phyloP scores from a whole-genome alignment of 2,329 filamentous ascomycete genomes.

The Onygenales sp. region DNA sequence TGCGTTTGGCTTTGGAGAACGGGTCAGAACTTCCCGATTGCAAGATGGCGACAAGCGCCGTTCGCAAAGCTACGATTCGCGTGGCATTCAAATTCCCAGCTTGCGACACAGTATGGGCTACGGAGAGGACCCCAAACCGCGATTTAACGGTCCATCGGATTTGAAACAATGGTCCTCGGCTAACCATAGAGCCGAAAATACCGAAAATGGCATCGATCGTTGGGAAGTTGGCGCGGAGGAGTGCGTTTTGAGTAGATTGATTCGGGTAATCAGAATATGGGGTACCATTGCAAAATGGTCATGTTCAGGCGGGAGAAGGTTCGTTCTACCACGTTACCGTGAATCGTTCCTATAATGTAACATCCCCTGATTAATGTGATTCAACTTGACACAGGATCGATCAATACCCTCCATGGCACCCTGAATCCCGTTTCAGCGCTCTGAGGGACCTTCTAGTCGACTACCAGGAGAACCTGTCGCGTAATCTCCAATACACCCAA shows the following conservation, averaged over 20 bases:
- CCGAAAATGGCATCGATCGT: constrained; percentile 36
- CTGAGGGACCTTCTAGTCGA: constrained; percentile 38
- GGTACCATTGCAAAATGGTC: constrained; percentile 48
- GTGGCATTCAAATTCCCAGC: constrained; percentile 33
- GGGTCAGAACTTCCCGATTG: constrained; percentile 43
- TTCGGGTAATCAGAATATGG: constrained; percentile 47
- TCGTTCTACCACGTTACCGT: constrained; percentile 5
- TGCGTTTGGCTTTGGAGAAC: constrained; percentile 46
- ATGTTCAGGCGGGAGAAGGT: constrained; percentile 45
- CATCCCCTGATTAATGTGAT: not conserved
- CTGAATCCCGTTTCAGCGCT: constrained; percentile 39
- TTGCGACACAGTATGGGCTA: constrained; percentile 31
- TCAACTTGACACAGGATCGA: constrained; percentile 29
- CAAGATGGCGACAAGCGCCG: constrained; percentile 31
- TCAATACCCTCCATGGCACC: constrained; percentile 44
- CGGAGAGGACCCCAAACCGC: constrained; percentile 29
- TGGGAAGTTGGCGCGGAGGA: constrained; percentile 47
- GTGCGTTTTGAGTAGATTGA: constrained; percentile 44
- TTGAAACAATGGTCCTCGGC: constrained; percentile 29
- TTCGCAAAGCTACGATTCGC: constrained; percentile 30
- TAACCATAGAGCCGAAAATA: constrained; percentile 28
- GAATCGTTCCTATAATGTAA: not conserved
- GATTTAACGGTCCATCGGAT: constrained; percentile 23
- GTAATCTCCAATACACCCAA: constrained; percentile 41
- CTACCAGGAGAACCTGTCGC: constrained; percentile 43